Conservation (phyloP, 2,329 filamentous ascomycete species). For the Scedosporium minutisporum region DNA sequence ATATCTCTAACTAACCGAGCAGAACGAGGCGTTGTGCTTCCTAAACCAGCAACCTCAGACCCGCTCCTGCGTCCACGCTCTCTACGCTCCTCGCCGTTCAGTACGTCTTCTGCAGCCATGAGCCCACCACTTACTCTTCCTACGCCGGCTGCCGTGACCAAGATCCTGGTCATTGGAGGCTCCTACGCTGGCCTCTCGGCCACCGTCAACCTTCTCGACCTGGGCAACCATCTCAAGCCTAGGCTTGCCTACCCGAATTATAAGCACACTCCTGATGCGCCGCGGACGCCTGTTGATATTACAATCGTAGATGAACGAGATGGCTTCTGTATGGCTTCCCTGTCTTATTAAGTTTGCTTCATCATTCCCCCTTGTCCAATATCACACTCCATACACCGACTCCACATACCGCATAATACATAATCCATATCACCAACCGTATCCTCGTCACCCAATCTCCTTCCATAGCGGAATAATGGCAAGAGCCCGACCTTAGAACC, state of each 20-base stretch:
- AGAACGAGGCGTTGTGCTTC: neutral
- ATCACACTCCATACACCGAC: slow-evolving; percentile 4
- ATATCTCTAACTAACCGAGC: neutral
- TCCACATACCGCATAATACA: neutral
- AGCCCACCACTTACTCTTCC: neutral
- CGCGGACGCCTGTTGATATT: slow-evolving; percentile 52
- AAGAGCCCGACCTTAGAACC: no score
- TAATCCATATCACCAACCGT: no score
- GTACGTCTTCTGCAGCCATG: neutral
- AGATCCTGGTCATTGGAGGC: slow-evolving; percentile 59
- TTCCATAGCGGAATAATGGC: neutral
- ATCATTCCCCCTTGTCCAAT: neutral
- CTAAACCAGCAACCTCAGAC: neutral
- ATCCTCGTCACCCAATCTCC: neutral
- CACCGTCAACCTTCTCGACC: slow-evolving; percentile 57
- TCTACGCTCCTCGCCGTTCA: neutral
- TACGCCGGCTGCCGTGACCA: slow-evolving; percentile 12
- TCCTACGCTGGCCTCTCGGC: slow-evolving; percentile 63
- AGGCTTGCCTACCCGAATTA: slow-evolving; percentile 31
- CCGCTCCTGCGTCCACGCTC: neutral
- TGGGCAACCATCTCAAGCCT: slow-evolving; percentile 46
- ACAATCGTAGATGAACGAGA: slow-evolving; percentile 72
- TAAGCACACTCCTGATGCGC: slow-evolving; percentile 28
- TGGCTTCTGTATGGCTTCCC: slow-evolving; percentile 58
- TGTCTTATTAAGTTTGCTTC: neutral